Evolutionary conservation across 306 rosid species (phyloP).

Genomic region (Vigna trinervia): DNA sequence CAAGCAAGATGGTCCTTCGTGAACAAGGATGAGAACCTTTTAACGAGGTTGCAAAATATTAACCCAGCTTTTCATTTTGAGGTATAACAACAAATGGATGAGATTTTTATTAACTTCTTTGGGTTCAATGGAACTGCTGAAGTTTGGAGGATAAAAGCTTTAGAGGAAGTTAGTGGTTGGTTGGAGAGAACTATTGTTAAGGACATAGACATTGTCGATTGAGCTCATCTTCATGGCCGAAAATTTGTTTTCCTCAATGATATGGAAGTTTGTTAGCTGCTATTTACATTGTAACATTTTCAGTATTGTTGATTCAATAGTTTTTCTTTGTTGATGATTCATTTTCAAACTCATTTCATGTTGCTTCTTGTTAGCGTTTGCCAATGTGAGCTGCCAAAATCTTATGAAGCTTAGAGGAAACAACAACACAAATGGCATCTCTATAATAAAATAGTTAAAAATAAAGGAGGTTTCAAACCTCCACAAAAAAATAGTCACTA

Average conservation of each 20-base stretch:
- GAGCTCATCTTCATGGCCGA: slow-evolving; percentile 98
- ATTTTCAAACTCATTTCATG: slow-evolving; percentile 37
- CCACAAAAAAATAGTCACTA: too few relatives aligned
- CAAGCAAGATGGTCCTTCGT: slow-evolving; percentile 98
- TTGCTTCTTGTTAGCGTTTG: slow-evolving; percentile 42
- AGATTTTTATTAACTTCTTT: slow-evolving; percentile 80
- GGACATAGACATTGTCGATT: slow-evolving; percentile 96
- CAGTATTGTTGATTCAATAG: not conserved
- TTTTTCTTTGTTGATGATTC: slow-evolving; percentile 16
- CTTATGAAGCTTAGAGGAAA: slow-evolving; percentile 94
- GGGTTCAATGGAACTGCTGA: slow-evolving; percentile 98
- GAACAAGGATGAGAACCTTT: slow-evolving; percentile 87
- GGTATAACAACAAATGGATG: slow-evolving; percentile 92
- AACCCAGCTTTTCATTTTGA: slow-evolving; percentile 87
- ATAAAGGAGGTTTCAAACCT: too few relatives aligned
- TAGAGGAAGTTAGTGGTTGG: slow-evolving; percentile 96
- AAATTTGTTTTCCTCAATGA: slow-evolving; percentile 91
- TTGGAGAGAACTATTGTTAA: slow-evolving; percentile 94
- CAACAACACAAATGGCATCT: slow-evolving; percentile 94
- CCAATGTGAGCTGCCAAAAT: slow-evolving; percentile 92
- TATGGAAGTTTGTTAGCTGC: slow-evolving; percentile 70
- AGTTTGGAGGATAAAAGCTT: slow-evolving; percentile 93
- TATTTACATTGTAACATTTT: not conserved
- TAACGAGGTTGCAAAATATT: slow-evolving; percentile 88
- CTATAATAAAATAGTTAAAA: too few relatives aligned